phyloP scores from a whole-genome alignment of 2,329 filamentous ascomycete species.

The Pseudogymnoascus sp. region DNA sequence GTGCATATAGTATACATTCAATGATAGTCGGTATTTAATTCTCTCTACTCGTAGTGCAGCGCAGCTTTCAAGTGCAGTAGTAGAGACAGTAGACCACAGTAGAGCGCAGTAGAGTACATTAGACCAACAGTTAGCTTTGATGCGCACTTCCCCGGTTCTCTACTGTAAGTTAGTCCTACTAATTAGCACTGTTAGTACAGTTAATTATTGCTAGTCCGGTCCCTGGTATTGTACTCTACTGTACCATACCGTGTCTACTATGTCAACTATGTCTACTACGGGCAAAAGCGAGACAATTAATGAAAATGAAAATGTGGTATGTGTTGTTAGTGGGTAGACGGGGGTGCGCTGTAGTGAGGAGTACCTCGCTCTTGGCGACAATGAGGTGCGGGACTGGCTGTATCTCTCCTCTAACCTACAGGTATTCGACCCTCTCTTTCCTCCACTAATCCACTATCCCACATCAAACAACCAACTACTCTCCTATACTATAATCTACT shows the following conservation, averaged over 20 bases:
- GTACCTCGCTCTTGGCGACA: neutral
- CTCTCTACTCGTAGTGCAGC: neutral
- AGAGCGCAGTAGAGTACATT: slow-evolving; percentile 1
- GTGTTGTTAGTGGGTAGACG: neutral
- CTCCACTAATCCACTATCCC: neutral
- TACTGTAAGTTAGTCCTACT: neutral
- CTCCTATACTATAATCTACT: neutral
- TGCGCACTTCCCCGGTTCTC: neutral
- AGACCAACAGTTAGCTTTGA: neutral
- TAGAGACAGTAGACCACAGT: neutral
- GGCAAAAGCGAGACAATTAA: too few relatives aligned
- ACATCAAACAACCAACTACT: neutral
- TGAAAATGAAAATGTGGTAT: neutral
- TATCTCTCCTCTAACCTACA: neutral
- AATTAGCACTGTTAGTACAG: neutral
- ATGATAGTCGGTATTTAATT: neutral
- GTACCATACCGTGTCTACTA: too few relatives aligned
- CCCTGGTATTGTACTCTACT: too few relatives aligned
- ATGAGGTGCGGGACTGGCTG: neutral
- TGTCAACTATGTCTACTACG: too few relatives aligned
- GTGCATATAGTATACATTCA: neutral
- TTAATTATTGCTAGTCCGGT: neutral
- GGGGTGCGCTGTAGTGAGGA: neutral
- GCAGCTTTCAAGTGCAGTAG: neutral
- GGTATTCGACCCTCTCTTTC: neutral